A percentile compares a stretch with the other conserved stretches of the same genome.
Conservation (phyloP, 176 grass and related monocot species). For the Carex scoparia region DNA sequence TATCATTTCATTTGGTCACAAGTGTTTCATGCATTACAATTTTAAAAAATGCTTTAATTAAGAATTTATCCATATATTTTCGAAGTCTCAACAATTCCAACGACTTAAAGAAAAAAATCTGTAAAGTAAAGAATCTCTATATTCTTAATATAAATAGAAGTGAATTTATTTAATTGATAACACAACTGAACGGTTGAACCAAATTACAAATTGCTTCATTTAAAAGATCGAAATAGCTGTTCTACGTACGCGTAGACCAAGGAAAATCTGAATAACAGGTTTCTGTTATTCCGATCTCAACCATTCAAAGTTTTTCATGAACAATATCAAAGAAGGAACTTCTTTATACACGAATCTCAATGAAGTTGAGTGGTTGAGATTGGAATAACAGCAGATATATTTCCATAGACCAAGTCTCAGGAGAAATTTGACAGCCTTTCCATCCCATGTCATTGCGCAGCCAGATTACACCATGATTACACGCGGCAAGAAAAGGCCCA, state of each 20-base stretch:
- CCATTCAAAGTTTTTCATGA: no score
- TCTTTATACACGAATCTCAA: no score
- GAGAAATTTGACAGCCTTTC: neutral
- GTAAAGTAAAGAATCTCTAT: neutral
- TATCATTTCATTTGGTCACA: neutral
- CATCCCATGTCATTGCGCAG: neutral
- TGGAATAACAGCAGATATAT: no score
- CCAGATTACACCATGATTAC: neutral
- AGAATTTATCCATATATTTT: no score
- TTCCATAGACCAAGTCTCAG: neutral
- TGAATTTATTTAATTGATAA: neutral
- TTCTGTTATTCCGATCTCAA: no score
- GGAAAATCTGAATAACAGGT: no score
- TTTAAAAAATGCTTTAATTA: no score
- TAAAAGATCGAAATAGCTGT: neutral
- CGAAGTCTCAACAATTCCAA: no score
- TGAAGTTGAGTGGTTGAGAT: no score
- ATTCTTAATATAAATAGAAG: neutral
- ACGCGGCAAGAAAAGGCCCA: neutral
- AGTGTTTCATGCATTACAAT: neutral
- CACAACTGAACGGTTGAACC: neutral
- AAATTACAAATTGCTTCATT: neutral
- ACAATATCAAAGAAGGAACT: no score
- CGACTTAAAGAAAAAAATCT: neutral
- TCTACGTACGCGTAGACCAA: no score